Percentiles rank a stretch among this genome's conserved stretches.
These are phyloP conservation scores for Diplocarpon mali DNA, from an alignment of 2,329 filamentous ascomycete species.

Conservation along the genomic window DNA sequence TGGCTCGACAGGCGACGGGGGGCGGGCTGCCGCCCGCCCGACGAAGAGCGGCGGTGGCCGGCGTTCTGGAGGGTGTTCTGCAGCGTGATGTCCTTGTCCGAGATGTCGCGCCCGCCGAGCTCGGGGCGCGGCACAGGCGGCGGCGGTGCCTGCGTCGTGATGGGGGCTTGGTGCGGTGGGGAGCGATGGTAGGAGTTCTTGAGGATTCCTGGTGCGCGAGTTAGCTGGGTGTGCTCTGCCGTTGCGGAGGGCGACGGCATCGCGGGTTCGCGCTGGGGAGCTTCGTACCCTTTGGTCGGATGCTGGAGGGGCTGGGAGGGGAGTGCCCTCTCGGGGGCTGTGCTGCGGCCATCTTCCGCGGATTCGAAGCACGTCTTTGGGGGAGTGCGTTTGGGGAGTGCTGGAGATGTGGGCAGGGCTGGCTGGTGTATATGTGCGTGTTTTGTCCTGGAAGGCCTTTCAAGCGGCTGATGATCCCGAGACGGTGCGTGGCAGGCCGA, in stretches of 20 bases:
- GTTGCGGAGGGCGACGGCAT: neutral
- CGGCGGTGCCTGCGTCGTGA: constrained; percentile 32
- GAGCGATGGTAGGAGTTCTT: constrained; percentile 73
- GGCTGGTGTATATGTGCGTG: no score
- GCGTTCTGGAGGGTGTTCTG: constrained; percentile 94
- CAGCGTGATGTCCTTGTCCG: constrained; percentile 80
- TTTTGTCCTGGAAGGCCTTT: no score
- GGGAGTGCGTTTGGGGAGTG: no score
- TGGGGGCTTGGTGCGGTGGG: constrained; percentile 32
- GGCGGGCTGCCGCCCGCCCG: constrained; percentile 49
- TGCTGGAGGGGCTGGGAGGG: constrained; percentile 26
- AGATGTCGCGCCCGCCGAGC: constrained; percentile 30
- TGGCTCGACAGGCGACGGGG: constrained; percentile 32
- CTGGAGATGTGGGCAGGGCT: no score
- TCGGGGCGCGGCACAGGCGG: constrained; percentile 24
- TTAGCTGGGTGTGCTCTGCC: constrained; percentile 3
- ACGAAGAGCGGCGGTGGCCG: constrained; percentile 75
- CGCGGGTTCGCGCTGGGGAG: no score
- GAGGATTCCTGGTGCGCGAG: constrained; percentile 61
- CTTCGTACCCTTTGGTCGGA: constrained; percentile 29
- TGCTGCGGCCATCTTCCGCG: constrained; percentile 20
- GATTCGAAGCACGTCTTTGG: neutral
- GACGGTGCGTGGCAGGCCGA: no score
- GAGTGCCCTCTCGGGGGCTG: constrained; percentile 20
- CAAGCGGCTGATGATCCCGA: no score